Base-by-base conservation (phyloP, 345 rosid species). In the Linum trigynum region DNA sequence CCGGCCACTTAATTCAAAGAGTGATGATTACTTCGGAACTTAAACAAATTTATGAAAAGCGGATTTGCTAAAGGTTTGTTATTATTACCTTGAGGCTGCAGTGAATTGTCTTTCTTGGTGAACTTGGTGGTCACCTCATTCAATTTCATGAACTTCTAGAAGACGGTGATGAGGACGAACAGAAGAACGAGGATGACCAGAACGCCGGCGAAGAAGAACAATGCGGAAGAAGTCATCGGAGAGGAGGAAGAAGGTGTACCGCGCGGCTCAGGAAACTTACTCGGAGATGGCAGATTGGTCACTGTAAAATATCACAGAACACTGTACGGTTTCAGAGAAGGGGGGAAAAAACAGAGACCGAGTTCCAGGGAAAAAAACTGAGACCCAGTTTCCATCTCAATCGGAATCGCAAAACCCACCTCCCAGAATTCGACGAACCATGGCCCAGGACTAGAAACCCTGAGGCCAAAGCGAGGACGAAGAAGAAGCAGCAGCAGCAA, bases 191-290 rank as follows among this genome's bases (percentile, higher is more conserved):
- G 65, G 62, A 75, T 66, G 53, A 45, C 56, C n/a, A 67, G 16
- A 5, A 55, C 82, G 38, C 82, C 82, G 37, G 76, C 69, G 69
- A 78, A 72, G 59, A 80, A 66, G 57, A 72, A 65, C 5, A 80
- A 57, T 15, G 70, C 64, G 41, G 71, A 62, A 68, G 72, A 63
- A 62, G 48, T 39, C 38, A 12, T 5, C 55, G 38, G 9, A 7
- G 65, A 62, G 4, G 65, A 15, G 1, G 74, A 55, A 48, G 32
- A 23, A 23, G 32, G 32, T 23, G 32, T 23, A 23, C 32, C 32
- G 32, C 32, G 32, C 32, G 32, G 32, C 32, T 23, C 32, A 23
- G 0, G 32, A 23, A 23, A 23, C 32, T 23, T 23, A 23, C 32
- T 23, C 32, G 1, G 32, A 23, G 32, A 23, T 23, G 32, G 32